phyloP scores from a whole-genome alignment of 2,329 filamentous ascomycete genomes.

The Aureobasidium sp. region DNA sequence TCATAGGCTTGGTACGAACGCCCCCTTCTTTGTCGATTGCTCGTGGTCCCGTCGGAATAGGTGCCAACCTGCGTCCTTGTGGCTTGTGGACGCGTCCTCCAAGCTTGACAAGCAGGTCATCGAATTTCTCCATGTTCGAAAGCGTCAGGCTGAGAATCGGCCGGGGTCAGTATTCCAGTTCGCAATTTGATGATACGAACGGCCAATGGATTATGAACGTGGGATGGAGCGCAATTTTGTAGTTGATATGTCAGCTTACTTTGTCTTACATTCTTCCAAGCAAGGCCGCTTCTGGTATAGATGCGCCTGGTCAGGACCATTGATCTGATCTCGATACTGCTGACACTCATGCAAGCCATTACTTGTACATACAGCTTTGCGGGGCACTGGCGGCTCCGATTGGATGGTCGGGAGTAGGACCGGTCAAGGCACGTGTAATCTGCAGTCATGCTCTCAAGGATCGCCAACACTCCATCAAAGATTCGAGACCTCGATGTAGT shows the following conservation, averaged over 20 bases:
- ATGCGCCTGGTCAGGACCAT: not conserved
- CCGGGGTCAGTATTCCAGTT: not conserved
- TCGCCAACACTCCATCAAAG: not conserved
- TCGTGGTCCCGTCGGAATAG: not conserved
- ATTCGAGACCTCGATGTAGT: not conserved
- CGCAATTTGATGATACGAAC: not conserved
- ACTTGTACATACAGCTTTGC: not conserved
- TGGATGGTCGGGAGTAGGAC: not conserved
- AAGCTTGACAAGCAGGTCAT: not conserved
- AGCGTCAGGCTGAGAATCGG: too few relatives aligned
- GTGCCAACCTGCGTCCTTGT: not conserved
- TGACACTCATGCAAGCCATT: not conserved
- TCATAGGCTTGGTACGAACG: conserved; percentile 20
- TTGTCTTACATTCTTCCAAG: not conserved
- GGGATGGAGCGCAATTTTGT: not conserved
- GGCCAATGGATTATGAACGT: not conserved
- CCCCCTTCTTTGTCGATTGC: conserved; percentile 7
- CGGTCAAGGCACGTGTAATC: not conserved
- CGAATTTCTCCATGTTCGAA: not conserved
- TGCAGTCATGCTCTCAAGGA: not conserved
- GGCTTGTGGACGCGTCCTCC: not conserved
- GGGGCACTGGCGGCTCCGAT: not conserved
- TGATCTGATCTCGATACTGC: not conserved
- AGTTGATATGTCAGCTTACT: not conserved
- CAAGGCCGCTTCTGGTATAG: not conserved